phyloP scores from a whole-genome alignment of 2,329 filamentous ascomycete species.

The Fonsecaea monophora region DNA sequence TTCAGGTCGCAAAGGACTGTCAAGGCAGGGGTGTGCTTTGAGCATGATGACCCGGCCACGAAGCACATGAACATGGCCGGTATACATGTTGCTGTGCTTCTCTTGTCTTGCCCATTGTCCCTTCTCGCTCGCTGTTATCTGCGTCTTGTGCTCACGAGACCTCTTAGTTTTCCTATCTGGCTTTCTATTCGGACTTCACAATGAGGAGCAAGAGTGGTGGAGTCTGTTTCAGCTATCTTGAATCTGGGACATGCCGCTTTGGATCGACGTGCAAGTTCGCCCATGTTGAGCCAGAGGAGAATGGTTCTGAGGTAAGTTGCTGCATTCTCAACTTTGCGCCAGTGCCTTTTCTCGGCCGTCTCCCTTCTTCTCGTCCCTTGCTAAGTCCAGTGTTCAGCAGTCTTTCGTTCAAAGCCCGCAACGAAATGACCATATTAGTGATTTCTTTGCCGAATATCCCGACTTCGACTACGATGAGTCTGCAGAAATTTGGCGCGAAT shows the following conservation, averaged over 20 bases:
- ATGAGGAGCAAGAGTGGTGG: background rate
- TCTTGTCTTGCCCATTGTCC: background rate
- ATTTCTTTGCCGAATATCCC: slow-evolving; percentile 28
- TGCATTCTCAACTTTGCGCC: background rate
- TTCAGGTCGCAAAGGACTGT: background rate
- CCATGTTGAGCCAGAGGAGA: background rate
- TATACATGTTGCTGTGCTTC: background rate
- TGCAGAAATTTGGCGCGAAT: slow-evolving; percentile 18
- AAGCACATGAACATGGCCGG: background rate
- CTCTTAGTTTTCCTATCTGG: background rate
- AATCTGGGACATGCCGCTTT: background rate
- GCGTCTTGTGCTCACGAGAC: background rate
- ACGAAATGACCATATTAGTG: slow-evolving; percentile 6
- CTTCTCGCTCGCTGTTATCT: background rate
- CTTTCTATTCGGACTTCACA: background rate
- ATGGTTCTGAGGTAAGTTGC: background rate
- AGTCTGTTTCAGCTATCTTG: background rate
- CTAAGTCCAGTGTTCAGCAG: background rate
- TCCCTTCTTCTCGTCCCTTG: background rate
- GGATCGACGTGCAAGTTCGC: background rate
- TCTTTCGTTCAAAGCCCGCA: background rate
- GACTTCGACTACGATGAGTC: slow-evolving; percentile 23
- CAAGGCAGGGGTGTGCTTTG: background rate
- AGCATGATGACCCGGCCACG: background rate
- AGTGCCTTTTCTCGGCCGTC: background rate